These are phyloP conservation scores for Pythium phragmitis DNA, from an alignment of 352 stramenopile species.

Conservation along the genomic window DNA sequence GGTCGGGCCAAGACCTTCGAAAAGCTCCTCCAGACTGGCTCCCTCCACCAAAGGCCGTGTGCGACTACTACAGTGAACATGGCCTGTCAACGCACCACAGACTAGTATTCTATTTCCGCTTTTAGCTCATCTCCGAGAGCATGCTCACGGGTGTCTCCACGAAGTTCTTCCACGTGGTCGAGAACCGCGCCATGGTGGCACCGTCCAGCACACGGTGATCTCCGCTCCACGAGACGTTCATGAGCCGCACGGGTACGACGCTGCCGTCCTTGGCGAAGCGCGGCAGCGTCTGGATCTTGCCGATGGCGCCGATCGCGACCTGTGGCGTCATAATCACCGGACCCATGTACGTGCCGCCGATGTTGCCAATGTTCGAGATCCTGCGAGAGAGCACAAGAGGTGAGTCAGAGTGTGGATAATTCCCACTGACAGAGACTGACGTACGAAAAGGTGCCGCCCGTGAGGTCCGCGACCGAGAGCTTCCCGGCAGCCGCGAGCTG, in stretches of 20 bases:
- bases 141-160: conserved; percentile 94
- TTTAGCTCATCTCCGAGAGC: conserved; percentile 88
- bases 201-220: conserved; percentile 98
- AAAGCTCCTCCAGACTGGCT: too few species aligned
- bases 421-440: conserved; percentile 10
- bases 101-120: background rate
- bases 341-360: conserved; percentile 97
- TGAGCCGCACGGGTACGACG: conserved; percentile 88
- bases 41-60: too few species aligned
- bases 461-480: conserved; percentile 85
- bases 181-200: conserved; percentile 97
- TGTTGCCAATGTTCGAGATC: conserved; percentile 93
- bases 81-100: too few species aligned
- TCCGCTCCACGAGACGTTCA: conserved; percentile 97
- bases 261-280: conserved; percentile 89
- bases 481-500: conserved; percentile 77
- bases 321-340: conserved; percentile 96
- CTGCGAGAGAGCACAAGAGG: conserved; percentile 29
- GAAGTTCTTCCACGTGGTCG: conserved; percentile 95
- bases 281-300: conserved; percentile 94
- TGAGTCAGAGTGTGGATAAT: background rate
- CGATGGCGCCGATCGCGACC: conserved; percentile 97
- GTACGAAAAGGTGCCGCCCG: conserved; percentile 90
- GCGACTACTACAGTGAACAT: too few species aligned
- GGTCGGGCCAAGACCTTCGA: too few species aligned